Base-by-base conservation (phyloP, 78 protist species). In the Dictyostelium capitatum region DNA sequence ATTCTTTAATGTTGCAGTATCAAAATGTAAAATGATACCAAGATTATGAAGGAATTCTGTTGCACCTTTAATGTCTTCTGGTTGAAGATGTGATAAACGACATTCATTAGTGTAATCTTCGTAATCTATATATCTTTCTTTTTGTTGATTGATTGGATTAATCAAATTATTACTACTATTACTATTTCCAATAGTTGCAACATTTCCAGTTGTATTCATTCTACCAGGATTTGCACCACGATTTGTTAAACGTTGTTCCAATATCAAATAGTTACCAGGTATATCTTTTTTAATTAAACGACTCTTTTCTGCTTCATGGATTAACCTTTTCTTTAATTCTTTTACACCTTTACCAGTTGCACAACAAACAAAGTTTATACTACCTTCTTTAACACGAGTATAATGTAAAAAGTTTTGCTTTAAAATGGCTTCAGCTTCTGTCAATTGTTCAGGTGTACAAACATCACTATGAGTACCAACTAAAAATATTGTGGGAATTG, bases 401-500 rank as follows among this genome's bases (percentile, higher is more conserved):
- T 46, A 70, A n/a, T 79, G 28, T 20, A 74, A 7, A 56, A 87
- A 87, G 8, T 74, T 59, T 51, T 25, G 54, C 23, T 64, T 87
- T 10, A 87, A n/a, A 72, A 87, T 87, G 1, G 65, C 37, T 37
- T 87, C 93, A 3, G 59, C 75, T 2, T 87, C 93, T 41, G 30
- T 20, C 2, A 87, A 46, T 50, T 87, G 93, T 4, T 87, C 93
- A 1, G 83, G 84, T 0, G 93, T 87, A 56, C 93, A 87, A 46
- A 87, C 93, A 51, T 87, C 93, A 70, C 43, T 77, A 28, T 87
- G 93, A 37, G 93, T 87, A 65, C 93, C 93, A n/a, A 87, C 93
- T 10, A 87, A 70, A 78, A 87, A 87, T 25, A 87, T 62, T 0
- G 93, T 84, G 0, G 93, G 93, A 56, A 87, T 74, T 54, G 78